phyloP scores from a whole-genome alignment of 2,329 filamentous ascomycete genomes.

The Fusarium chlamydosporum region DNA sequence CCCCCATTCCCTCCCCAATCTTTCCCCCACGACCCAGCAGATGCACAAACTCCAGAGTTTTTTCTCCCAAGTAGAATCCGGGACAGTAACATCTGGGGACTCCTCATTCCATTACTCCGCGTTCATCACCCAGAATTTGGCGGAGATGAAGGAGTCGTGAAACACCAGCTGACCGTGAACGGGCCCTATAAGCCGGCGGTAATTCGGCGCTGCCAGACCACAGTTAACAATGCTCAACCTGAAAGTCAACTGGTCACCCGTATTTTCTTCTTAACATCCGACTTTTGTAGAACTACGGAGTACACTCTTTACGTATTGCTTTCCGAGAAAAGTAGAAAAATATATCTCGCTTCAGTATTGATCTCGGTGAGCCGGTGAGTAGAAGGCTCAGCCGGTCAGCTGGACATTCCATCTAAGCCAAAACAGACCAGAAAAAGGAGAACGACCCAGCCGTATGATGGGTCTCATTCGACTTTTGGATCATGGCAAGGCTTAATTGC shows the following conservation, averaged over 20 bases:
- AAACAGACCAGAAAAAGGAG: slow-evolving; percentile 21
- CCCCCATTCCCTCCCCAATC: slow-evolving; percentile 3
- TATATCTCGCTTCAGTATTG: not conserved
- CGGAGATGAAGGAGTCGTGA: slow-evolving; percentile 37
- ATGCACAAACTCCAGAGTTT: slow-evolving; percentile 29
- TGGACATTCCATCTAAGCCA: slow-evolving; percentile 11
- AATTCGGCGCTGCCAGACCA: slow-evolving; percentile 36
- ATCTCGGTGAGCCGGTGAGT: slow-evolving; percentile 19
- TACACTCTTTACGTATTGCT: slow-evolving; percentile 5
- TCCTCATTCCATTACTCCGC: slow-evolving; percentile 34
- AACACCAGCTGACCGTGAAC: slow-evolving; percentile 37
- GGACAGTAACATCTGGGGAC: slow-evolving; percentile 38
- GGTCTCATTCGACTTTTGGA: slow-evolving; percentile 12
- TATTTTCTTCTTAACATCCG: slow-evolving; percentile 34
- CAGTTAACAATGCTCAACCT: slow-evolving; percentile 5
- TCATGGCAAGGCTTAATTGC: slow-evolving; percentile 4
- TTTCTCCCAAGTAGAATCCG: slow-evolving; percentile 10
- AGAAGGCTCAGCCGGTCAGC: slow-evolving; percentile 6
- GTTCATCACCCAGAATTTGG: slow-evolving; percentile 19
- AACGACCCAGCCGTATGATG: slow-evolving; percentile 11
- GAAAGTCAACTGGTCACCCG: slow-evolving; percentile 28
- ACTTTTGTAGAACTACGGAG: slow-evolving; percentile 17
- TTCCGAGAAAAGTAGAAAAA: slow-evolving; percentile 11
- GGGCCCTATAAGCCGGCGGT: slow-evolving; percentile 35
- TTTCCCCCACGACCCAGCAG: slow-evolving; percentile 25